Conservation (phyloP, 1,139 yeast genomes). For the Candida glucosophila region DNA sequence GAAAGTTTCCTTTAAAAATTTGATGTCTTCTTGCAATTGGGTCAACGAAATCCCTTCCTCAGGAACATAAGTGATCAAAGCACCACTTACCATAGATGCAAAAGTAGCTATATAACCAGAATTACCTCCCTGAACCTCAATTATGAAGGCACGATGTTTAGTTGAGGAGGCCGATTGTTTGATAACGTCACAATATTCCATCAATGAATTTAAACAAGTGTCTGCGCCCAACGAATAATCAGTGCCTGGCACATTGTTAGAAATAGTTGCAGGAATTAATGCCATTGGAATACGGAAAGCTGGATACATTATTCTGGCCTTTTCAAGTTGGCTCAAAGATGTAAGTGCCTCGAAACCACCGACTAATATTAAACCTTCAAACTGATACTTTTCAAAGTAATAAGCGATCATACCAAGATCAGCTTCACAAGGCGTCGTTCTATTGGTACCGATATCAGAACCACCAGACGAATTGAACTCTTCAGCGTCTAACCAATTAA, state of each 20-base stretch:
- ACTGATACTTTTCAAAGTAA: slow-evolving; percentile 61
- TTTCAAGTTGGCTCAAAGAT: slow-evolving; percentile 59
- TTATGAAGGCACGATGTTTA: slow-evolving; percentile 68
- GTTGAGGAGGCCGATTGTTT: slow-evolving; percentile 76
- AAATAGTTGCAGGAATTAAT: slow-evolving; percentile 72
- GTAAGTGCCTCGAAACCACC: slow-evolving; percentile 80
- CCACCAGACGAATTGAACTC: slow-evolving; percentile 75
- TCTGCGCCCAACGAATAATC: slow-evolving; percentile 74
- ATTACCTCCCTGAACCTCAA: slow-evolving; percentile 84
- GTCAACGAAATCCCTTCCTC: slow-evolving; percentile 55
- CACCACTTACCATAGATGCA: slow-evolving; percentile 63
- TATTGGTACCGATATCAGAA: slow-evolving; percentile 74
- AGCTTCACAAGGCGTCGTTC: slow-evolving; percentile 57
- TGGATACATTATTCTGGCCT: slow-evolving; percentile 57
- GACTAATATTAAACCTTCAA: slow-evolving; percentile 66
- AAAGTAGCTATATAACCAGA: slow-evolving; percentile 71
- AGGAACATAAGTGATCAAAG: slow-evolving; percentile 70
- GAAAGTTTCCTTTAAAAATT: slow-evolving; percentile 47
- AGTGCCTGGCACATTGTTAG: slow-evolving; percentile 79
- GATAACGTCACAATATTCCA: slow-evolving; percentile 70
- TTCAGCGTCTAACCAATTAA: slow-evolving; percentile 63
- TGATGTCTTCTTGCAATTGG: slow-evolving; percentile 55
- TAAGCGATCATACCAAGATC: slow-evolving; percentile 72
- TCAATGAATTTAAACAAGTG: slow-evolving; percentile 68
- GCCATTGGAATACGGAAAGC: slow-evolving; percentile 73